Conservation (phyloP, 2,329 filamentous ascomycete genomes). For the Coniella vitis region DNA sequence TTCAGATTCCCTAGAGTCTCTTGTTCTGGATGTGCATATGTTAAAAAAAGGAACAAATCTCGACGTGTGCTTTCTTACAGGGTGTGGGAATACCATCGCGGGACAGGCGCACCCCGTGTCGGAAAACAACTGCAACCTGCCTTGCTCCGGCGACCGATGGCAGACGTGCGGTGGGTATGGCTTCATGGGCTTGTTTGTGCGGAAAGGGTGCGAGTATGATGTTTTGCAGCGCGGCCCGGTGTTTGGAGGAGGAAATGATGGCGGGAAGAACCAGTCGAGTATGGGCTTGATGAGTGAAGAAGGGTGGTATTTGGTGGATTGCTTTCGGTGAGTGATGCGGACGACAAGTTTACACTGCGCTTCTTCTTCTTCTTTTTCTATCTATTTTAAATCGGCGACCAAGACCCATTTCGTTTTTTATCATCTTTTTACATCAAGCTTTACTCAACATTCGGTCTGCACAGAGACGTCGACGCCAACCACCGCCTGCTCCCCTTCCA, state of each 20-base stretch:
- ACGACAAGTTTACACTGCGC: too few species aligned
- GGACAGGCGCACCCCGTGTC: not conserved
- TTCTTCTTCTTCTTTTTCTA: too few species aligned
- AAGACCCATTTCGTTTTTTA: too few species aligned
- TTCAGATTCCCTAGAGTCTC: too few species aligned
- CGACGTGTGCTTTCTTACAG: not conserved
- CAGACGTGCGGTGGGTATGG: constrained; percentile 2
- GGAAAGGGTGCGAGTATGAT: not conserved
- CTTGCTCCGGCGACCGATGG: not conserved
- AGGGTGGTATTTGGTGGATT: not conserved
- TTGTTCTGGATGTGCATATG: not conserved
- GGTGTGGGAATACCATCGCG: constrained; percentile 8
- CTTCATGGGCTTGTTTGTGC: constrained; percentile 2
- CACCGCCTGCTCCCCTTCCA: not conserved
- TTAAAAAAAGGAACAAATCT: not conserved
- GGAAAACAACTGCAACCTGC: not conserved
- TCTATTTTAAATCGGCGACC: too few species aligned
- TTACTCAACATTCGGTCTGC: not conserved
- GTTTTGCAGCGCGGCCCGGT: too few species aligned
- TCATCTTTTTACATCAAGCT: not conserved
- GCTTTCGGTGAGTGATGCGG: too few species aligned
- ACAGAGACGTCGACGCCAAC: not conserved
- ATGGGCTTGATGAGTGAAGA: not conserved
- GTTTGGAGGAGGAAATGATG: too few species aligned
- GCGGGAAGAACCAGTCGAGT: too few species aligned